Evolutionary conservation across 202 grass and related monocot genomes (phyloP).

Genomic region (Brachypodium distachyon): DNA sequence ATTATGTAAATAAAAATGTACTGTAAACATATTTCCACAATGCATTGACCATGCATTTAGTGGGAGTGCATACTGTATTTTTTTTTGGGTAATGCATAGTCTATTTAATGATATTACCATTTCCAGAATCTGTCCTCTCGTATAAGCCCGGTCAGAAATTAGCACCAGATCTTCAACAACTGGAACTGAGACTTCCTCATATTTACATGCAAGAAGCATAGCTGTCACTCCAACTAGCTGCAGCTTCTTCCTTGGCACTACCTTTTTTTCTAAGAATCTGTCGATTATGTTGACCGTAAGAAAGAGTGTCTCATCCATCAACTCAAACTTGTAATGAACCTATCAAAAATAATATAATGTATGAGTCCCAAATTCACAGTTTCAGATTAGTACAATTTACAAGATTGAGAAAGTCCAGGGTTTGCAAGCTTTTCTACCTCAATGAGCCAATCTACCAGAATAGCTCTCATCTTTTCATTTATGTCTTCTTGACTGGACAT

Average conservation of each 20-base stretch:
- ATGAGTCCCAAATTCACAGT: not conserved
- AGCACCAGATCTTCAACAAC: constrained; percentile 75
- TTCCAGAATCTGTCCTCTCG: constrained; percentile 65
- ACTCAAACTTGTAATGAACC: constrained; percentile 92
- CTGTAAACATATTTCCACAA: too few species aligned
- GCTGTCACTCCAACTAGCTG: constrained; percentile 88
- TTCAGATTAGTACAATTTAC: not conserved
- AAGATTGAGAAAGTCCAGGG: not conserved
- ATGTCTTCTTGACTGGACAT: constrained; percentile 76
- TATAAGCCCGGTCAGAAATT: constrained; percentile 73
- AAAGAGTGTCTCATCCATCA: constrained; percentile 91
- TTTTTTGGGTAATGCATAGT: not conserved
- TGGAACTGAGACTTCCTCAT: constrained; percentile 83
- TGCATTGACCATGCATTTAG: not conserved
- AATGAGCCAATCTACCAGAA: constrained; percentile 83
- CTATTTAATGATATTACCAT: constrained; percentile 53
- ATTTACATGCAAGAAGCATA: constrained; percentile 93
- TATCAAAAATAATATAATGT: constrained; percentile 29
- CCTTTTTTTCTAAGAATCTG: constrained; percentile 76
- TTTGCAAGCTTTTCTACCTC: constrained; percentile 48
- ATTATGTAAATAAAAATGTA: not conserved
- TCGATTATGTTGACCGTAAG: constrained; percentile 92
- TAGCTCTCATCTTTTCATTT: constrained; percentile 88
- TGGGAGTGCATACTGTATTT: not conserved
- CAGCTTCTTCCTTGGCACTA: constrained; percentile 64